Percentiles rank a stretch among this genome's conserved stretches.
Evolutionary conservation across 345 rosid species (phyloP).

Genomic region (Populus ilicifolia): DNA sequence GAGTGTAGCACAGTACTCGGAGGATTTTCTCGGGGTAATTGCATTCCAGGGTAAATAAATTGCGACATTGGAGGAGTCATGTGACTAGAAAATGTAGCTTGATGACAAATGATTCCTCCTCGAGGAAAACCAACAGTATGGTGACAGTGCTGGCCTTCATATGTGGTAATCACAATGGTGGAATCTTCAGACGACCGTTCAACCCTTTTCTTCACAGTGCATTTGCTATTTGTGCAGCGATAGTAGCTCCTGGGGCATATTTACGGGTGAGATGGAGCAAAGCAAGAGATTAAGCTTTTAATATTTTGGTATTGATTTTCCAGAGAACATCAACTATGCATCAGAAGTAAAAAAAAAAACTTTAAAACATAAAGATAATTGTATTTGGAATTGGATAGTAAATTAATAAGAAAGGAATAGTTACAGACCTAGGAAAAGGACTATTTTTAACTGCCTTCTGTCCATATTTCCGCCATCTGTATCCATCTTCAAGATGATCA

Average conservation of each 20-base stretch:
- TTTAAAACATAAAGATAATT: not conserved
- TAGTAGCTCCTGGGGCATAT: conserved; percentile 73
- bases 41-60: conserved; percentile 45
- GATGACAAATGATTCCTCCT: conserved; percentile 62
- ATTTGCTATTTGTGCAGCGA: conserved; percentile 84
- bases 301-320: not conserved
- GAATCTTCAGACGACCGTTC: conserved; percentile 90
- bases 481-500: conserved; percentile 97
- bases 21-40: conserved; percentile 37
- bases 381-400: not conserved
- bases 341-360: not conserved
- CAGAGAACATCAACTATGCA: not conserved
- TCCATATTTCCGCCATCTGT: conserved; percentile 85
- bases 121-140: conserved; percentile 78
- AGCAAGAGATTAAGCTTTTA: not conserved
- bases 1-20: conserved; percentile 15
- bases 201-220: conserved; percentile 96
- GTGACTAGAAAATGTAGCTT: conserved; percentile 40
- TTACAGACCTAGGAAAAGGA: conserved; percentile 74
- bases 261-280: not conserved
- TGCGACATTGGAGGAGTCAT: conserved; percentile 49
- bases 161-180: conserved; percentile 75
- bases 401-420: not conserved
- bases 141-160: conserved; percentile 98
- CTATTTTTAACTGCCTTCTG: conserved; percentile 93